These are phyloP conservation scores for Moricandia arvensis DNA, from an alignment of 345 rosid genomes.

Conservation along the genomic window DNA sequence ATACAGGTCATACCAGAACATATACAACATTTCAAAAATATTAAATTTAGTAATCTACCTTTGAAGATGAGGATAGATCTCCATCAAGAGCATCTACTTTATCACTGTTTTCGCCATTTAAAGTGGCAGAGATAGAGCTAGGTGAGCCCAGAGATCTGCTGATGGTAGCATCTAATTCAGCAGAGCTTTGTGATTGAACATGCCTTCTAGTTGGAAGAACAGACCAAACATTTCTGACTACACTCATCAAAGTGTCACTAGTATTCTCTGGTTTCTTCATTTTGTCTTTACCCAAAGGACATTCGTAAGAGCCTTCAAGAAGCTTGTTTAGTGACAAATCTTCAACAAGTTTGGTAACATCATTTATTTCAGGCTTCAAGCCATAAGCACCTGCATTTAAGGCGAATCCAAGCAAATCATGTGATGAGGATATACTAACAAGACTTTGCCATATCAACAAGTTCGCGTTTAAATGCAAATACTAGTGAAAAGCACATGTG, in stretches of 20 bases:
- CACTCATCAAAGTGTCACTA: constrained; percentile 47
- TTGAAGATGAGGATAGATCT: constrained; percentile 49
- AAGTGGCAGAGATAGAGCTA: constrained; percentile 43
- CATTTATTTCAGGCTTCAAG: constrained; percentile 69
- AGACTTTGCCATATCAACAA: constrained; percentile 27
- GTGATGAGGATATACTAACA: constrained; percentile 15
- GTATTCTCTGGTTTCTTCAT: constrained; percentile 48
- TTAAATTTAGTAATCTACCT: constrained; percentile 47
- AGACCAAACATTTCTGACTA: constrained; percentile 66
- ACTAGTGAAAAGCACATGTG: constrained; percentile 19
- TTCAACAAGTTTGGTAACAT: constrained; percentile 68
- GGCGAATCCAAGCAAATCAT: neutral
- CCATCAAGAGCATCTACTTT: constrained; percentile 41
- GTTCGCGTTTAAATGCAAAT: constrained; percentile 6
- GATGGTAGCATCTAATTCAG: constrained; percentile 50
- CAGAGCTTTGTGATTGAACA: constrained; percentile 45
- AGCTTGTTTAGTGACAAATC: constrained; percentile 71
- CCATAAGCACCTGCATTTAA: constrained; percentile 67
- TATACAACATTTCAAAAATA: neutral
- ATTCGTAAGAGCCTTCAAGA: constrained; percentile 69
- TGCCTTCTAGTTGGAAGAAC: constrained; percentile 55
- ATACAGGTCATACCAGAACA: constrained; percentile 9
- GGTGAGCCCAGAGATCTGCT: constrained; percentile 39
- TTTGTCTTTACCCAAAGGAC: constrained; percentile 65
- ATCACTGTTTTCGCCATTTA: constrained; percentile 49